A percentile compares a stretch with the other conserved stretches of the same genome.
Conservation (phyloP, 495 filamentous ascomycete species). For the Thermochaetoides thermophila region DNA sequence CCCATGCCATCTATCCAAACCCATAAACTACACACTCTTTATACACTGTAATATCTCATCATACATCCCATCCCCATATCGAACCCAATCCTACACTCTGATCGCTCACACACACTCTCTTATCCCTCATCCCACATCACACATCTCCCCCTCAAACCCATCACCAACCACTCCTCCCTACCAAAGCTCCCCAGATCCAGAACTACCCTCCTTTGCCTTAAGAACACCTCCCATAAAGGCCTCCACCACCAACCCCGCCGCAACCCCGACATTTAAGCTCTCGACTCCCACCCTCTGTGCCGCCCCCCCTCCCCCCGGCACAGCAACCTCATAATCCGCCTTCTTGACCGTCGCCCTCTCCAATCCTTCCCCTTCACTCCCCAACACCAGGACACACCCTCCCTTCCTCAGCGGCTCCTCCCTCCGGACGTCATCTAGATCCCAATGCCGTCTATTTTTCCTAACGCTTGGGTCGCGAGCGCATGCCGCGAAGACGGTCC, state of each 20-base stretch:
- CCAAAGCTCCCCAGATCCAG: conserved; percentile 14
- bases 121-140: no score
- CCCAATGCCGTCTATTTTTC: conserved; percentile 17
- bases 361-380: conserved; percentile 69
- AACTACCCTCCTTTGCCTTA: conserved; percentile 6
- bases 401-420: conserved; percentile 38
- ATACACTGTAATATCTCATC: no score
- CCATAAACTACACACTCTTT: background rate
- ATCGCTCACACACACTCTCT: no score
- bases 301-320: conserved; percentile 27
- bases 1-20: background rate
- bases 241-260: conserved; percentile 59
- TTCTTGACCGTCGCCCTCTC: conserved; percentile 40
- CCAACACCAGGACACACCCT: conserved; percentile 68
- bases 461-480: conserved; percentile 28
- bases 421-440: conserved; percentile 19
- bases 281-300: conserved; percentile 51
- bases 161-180: no score
- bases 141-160: no score
- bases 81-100: no score
- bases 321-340: conserved; percentile 45
- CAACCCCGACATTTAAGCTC: conserved; percentile 79
- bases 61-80: background rate
- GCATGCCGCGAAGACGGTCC: conserved; percentile 65
- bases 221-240: conserved; percentile 27